phyloP scores from a whole-genome alignment of 1,284 basidiomycete genomes.

The Rhizopogon parksii region DNA sequence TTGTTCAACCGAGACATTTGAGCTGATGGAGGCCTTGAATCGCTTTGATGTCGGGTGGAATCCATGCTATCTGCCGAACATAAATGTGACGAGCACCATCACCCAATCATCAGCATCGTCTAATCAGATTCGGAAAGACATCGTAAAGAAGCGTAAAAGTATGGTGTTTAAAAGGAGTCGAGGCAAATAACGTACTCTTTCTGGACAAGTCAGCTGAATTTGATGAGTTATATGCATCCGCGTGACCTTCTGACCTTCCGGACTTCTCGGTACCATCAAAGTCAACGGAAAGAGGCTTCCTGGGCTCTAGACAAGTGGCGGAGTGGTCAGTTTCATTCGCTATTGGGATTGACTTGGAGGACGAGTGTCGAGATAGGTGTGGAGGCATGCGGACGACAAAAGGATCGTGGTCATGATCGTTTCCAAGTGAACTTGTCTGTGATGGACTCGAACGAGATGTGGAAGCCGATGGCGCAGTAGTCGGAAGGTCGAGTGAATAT shows the following conservation, averaged over 20 bases:
- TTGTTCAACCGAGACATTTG: slow-evolving; percentile 30
- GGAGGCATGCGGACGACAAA: slow-evolving; percentile 37
- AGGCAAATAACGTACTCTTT: slow-evolving; percentile 41
- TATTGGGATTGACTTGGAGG: slow-evolving; percentile 20
- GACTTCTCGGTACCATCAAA: slow-evolving; percentile 14
- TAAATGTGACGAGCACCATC: slow-evolving; percentile 16
- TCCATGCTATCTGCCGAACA: slow-evolving; percentile 19
- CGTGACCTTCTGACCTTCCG: slow-evolving; percentile 1
- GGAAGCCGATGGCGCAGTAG: slow-evolving; percentile 5
- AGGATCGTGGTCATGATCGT: slow-evolving; percentile 33
- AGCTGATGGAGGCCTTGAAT: slow-evolving; percentile 23
- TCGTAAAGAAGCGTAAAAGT: slow-evolving; percentile 1
- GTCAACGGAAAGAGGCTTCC: slow-evolving; percentile 23
- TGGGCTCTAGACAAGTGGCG: slow-evolving; percentile 45
- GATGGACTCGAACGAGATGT: slow-evolving; percentile 3
- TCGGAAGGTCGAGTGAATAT: not conserved
- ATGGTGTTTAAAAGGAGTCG: not conserved
- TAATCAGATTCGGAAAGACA: slow-evolving; percentile 29
- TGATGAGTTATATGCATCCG: slow-evolving; percentile 8
- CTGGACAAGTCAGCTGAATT: slow-evolving; percentile 26
- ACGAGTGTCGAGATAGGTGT: slow-evolving; percentile 24
- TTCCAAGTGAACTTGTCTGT: slow-evolving; percentile 8
- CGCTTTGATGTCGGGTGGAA: slow-evolving; percentile 20
- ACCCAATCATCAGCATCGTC: slow-evolving; percentile 42
- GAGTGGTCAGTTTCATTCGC: slow-evolving; percentile 27